Percentiles rank a stretch among this genome's conserved stretches.
These are phyloP conservation scores for Lecanicillium sp. DNA, from an alignment of 2,329 filamentous ascomycete genomes.

Conservation along the genomic window DNA sequence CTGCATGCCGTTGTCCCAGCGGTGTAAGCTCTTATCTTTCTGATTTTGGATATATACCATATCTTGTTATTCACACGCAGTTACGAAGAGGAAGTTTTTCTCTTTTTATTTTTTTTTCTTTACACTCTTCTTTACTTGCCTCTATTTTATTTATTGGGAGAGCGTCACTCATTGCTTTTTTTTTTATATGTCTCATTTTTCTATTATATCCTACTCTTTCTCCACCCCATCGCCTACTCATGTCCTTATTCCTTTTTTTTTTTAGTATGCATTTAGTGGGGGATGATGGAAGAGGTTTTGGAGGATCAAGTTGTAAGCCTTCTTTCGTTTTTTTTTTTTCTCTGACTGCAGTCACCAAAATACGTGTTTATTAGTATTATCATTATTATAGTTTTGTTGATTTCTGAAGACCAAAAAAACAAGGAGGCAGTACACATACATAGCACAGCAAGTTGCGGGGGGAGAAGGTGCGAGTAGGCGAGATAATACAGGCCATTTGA, in stretches of 20 bases:
- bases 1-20: background rate
- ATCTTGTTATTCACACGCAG: slow-evolving; percentile 3
- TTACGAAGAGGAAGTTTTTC: slow-evolving; percentile 4
- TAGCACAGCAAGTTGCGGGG: no score
- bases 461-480: no score
- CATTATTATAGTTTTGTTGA: no score
- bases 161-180: slow-evolving; percentile 5
- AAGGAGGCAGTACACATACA: no score
- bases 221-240: slow-evolving; percentile 14
- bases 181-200: slow-evolving; percentile 19
- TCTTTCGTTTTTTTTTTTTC: no score
- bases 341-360: no score
- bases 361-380: no score
- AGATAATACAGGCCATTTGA: no score
- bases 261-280: slow-evolving; percentile 3
- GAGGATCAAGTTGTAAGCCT: no score
- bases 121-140: background rate
- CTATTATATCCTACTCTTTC: slow-evolving; percentile 20
- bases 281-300: no score
- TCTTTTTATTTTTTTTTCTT: background rate
- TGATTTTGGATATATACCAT: slow-evolving; percentile 5
- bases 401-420: no score
- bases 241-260: slow-evolving; percentile 13
- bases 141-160: background rate
- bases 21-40: background rate